phyloP scores from a whole-genome alignment of 163 green algal genomes.

The Prototheca wickerhamii region DNA sequence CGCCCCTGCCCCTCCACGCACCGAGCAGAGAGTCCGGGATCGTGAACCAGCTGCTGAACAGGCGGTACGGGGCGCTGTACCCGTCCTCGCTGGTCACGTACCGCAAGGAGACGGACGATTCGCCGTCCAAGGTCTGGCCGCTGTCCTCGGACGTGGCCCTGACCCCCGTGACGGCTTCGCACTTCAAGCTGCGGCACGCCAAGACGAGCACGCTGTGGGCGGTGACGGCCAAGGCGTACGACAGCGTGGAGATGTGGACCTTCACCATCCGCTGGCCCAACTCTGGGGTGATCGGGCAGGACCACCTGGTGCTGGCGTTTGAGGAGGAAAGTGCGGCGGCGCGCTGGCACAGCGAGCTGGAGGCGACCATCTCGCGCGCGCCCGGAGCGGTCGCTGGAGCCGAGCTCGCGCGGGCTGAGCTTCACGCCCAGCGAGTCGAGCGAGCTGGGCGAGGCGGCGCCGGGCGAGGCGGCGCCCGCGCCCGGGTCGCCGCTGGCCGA shows the following conservation, averaged over 20 bases:
- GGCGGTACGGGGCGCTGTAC: conserved; percentile 24
- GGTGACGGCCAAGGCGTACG: conserved; percentile 21
- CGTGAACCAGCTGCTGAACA: conserved; percentile 29
- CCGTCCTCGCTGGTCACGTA: conserved; percentile 23
- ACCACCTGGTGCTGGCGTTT: conserved; percentile 25
- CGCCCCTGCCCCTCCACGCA: background rate
- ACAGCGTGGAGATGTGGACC: conserved; percentile 9
- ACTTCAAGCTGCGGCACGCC: conserved; percentile 21
- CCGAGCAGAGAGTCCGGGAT: conserved; percentile 22
- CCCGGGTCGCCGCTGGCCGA: background rate
- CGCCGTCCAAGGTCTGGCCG: conserved; percentile 21
- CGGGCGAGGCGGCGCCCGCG: no score
- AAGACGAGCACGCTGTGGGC: conserved; percentile 25
- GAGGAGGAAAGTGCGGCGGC: conserved; percentile 13
- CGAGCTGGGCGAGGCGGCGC: no score
- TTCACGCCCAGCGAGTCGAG: no score
- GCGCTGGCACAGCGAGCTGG: conserved; percentile 20
- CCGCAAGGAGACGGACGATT: conserved; percentile 16
- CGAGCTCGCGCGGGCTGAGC: no score
- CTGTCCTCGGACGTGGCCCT: conserved; percentile 6
- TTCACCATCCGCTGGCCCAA: conserved; percentile 4
- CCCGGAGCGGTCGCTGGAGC: no score
- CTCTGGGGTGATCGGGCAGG: background rate
- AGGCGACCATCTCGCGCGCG: background rate
- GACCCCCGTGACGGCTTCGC: background rate